Conservation (phyloP, 2,329 filamentous ascomycete genomes). For the Gnomoniopsis smithogilvyi region DNA sequence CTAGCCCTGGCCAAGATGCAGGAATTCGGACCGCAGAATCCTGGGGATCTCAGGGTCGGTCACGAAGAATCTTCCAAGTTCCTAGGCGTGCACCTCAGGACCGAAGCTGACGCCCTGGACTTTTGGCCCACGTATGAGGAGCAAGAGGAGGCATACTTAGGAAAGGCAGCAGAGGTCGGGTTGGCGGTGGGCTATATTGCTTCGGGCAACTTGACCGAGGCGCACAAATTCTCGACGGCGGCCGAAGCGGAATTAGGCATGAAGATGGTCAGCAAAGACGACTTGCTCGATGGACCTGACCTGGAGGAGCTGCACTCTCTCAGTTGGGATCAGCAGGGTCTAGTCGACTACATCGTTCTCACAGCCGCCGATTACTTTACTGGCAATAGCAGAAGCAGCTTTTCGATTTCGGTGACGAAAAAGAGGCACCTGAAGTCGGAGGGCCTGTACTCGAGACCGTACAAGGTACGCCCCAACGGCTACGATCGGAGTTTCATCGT, state of each 20-base stretch:
- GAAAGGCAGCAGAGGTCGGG: slow-evolving; percentile 29
- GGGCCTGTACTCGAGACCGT: slow-evolving; percentile 39
- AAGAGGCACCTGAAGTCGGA: slow-evolving; percentile 40
- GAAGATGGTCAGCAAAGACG: slow-evolving; percentile 34
- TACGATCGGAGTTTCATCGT: slow-evolving; percentile 41
- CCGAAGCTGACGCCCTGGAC: slow-evolving; percentile 42
- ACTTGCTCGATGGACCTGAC: slow-evolving; percentile 26
- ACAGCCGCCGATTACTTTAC: slow-evolving; percentile 37
- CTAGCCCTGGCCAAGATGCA: slow-evolving; percentile 34
- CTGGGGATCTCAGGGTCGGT: not conserved
- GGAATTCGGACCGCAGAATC: slow-evolving; percentile 21
- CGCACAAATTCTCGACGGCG: slow-evolving; percentile 32
- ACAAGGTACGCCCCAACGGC: slow-evolving; percentile 37
- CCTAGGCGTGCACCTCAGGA: slow-evolving; percentile 42
- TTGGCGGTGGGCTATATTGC: slow-evolving; percentile 39
- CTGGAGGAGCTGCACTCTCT: slow-evolving; percentile 32
- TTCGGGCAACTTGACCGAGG: slow-evolving; percentile 41
- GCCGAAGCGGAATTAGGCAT: slow-evolving; percentile 31
- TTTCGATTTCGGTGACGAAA: slow-evolving; percentile 42
- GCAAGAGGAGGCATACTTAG: slow-evolving; percentile 38
- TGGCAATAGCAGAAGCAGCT: slow-evolving; percentile 44
- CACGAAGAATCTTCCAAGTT: slow-evolving; percentile 24
- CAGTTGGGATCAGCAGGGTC: slow-evolving; percentile 43
- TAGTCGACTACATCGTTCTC: slow-evolving; percentile 40
- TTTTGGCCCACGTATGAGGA: slow-evolving; percentile 43